Conservation (phyloP, 192 early-diverging fungal genomes). For the Backusella morwellensis region DNA sequence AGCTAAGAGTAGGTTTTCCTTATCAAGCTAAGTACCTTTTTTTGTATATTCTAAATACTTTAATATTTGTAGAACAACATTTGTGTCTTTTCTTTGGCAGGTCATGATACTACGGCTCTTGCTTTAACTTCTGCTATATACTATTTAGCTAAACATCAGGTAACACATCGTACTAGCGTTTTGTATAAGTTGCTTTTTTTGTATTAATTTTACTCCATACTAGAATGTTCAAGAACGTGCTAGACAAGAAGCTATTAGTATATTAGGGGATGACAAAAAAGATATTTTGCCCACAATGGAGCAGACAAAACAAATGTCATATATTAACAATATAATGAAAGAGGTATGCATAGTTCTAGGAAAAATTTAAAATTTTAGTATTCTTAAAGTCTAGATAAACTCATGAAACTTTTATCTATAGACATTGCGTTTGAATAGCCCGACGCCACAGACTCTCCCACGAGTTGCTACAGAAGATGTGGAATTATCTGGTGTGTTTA, state of each 20-base stretch:
- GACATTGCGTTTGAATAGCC: neutral
- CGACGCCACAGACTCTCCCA: neutral
- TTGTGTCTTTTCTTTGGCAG: conserved; percentile 54
- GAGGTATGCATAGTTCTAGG: conserved; percentile 25
- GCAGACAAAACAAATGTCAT: conserved; percentile 48
- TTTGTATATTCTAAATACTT: neutral
- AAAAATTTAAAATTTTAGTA: no score
- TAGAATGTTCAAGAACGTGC: conserved; percentile 52
- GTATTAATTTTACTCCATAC: neutral
- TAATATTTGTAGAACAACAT: conserved; percentile 8
- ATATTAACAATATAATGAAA: conserved; percentile 52
- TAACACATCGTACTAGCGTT: neutral
- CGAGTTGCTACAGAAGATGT: neutral
- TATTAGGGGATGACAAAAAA: conserved; percentile 49
- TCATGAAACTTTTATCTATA: neutral
- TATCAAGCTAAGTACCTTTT: neutral
- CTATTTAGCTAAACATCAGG: conserved; percentile 45
- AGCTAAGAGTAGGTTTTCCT: neutral
- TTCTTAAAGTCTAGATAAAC: neutral
- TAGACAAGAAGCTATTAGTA: conserved; percentile 45
- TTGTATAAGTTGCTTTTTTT: no score
- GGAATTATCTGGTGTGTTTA: neutral
- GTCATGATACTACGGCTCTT: conserved; percentile 58
- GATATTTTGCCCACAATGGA: conserved; percentile 51
- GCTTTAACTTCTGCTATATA: conserved; percentile 47